phyloP scores from a whole-genome alignment of 768 basidiomycete genomes.

The Crassisporium funariophilum region DNA sequence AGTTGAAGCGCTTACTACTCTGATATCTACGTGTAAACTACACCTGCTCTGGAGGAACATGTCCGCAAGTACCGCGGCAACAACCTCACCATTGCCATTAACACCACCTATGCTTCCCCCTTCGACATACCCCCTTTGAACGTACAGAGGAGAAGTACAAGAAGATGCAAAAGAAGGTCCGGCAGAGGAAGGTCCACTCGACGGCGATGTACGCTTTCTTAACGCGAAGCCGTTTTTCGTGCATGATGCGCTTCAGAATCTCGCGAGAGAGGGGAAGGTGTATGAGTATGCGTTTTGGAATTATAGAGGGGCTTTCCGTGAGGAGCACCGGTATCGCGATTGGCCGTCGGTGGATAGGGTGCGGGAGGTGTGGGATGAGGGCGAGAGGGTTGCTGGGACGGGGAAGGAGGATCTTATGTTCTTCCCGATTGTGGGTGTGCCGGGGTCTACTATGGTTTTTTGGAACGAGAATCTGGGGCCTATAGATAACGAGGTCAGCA shows the following conservation, averaged over 20 bases:
- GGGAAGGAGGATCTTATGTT: constrained; percentile 47
- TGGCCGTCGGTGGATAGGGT: constrained; percentile 53
- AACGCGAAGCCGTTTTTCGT: constrained; percentile 56
- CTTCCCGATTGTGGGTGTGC: constrained; percentile 44
- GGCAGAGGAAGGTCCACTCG: constrained; percentile 42
- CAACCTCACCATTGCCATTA: constrained; percentile 38
- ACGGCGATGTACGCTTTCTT: constrained; percentile 55
- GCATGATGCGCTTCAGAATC: constrained; percentile 38
- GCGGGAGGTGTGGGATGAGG: constrained; percentile 41
- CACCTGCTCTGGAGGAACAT: constrained; percentile 38
- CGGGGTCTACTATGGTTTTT: constrained; percentile 28
- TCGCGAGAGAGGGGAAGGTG: constrained; percentile 21
- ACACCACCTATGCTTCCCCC: constrained; percentile 48
- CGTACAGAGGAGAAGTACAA: constrained; percentile 36
- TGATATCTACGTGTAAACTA: constrained; percentile 57
- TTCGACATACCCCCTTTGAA: constrained; percentile 51
- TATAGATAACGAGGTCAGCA: constrained; percentile 49
- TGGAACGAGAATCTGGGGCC: constrained; percentile 54
- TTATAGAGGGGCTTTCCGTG: constrained; percentile 54
- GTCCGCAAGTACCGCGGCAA: constrained; percentile 34
- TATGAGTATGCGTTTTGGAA: constrained; percentile 62
- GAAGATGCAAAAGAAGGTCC: constrained; percentile 45
- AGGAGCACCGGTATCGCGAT: constrained; percentile 38
- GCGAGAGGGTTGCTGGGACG: constrained; percentile 27
- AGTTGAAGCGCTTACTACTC: constrained; percentile 48